Base-by-base conservation (phyloP, 352 stramenopile genomes). In the Globisporangium abappressorium region DNA sequence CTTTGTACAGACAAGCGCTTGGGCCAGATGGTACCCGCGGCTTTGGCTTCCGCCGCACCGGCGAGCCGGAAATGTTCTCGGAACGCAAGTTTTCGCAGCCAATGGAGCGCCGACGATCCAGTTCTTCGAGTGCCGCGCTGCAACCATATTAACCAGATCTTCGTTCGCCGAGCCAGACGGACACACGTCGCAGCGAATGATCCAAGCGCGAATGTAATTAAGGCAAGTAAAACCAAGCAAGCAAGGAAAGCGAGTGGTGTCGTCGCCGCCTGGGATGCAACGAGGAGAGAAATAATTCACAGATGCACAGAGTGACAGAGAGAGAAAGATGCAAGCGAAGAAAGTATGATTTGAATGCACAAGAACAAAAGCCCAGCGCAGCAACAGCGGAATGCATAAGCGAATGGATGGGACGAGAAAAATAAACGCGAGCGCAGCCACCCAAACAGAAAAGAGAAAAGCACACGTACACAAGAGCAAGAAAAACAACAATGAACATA, bases 1-100 rank as follows among this genome's bases (percentile, higher is more conserved):
- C 78, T 64, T 66, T 88, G 68, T 94, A 93, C 69, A 84, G 82
- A 63, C 86, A 94, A 68, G 86, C 86, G 20, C 83, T 90, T 60
- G 86, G 86, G 36, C 86, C 86, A 22, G 86, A 94, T 68, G 86
- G 86, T 26, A 94, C 84, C 68, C 86, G 86, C 54, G 86, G 86
- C 70, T 94, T 94, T 83, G 83, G 79, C 62, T 84, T 85, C 57
- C 84, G 86, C 69, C 86, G 84, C 74, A 84, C 74, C 55, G 78
- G 84, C 65, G 76, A 85, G 47, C 78, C 81, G 18, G 85, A 93
- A 70, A 74, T 93, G 69, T 68, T 83, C 46, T 65, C 85, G 60
- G 73, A 80, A 20, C 66, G 80, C 60, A 93, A 93, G 77, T 84
- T 87, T 36, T 57, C 77, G 20, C 68, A 66, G 26, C 69, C 71